These are phyloP conservation scores for Xylariaceae sp. DNA, from an alignment of 2,329 filamentous ascomycete species.

Conservation along the genomic window DNA sequence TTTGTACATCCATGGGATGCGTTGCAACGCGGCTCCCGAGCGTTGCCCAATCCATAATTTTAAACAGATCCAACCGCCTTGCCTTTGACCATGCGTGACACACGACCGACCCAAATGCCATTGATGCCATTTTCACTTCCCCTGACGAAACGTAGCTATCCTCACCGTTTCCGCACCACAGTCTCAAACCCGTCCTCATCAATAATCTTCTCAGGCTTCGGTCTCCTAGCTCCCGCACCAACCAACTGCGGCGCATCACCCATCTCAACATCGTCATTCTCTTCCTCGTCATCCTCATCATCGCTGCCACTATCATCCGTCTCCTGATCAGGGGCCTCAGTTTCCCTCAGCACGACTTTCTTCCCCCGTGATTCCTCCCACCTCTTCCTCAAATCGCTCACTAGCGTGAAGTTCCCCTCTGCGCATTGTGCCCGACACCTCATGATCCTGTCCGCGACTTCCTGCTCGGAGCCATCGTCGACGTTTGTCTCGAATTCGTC, in stretches of 20 bases:
- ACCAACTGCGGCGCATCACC: conserved; percentile 63
- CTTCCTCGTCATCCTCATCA: conserved; percentile 54
- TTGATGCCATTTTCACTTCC: conserved; percentile 3
- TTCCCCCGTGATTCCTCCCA: conserved; percentile 61
- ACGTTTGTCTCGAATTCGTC: conserved; percentile 94
- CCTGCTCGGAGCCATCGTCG: conserved; percentile 79
- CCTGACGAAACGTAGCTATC: conserved; percentile 1
- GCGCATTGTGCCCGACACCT: conserved; percentile 60
- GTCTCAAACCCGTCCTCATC: conserved; percentile 81
- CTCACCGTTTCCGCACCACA: conserved; percentile 65
- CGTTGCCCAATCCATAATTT: neutral
- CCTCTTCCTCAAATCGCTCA: conserved; percentile 59
- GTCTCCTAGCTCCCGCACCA: conserved; percentile 42
- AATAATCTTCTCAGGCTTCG: conserved; percentile 66
- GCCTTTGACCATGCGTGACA: too few relatives aligned
- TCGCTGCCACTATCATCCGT: conserved; percentile 56
- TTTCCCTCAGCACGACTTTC: conserved; percentile 42
- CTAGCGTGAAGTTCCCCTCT: conserved; percentile 61
- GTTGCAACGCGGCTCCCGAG: too few relatives aligned
- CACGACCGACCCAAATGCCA: neutral
- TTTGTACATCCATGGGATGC: conserved; percentile 19
- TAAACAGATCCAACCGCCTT: neutral
- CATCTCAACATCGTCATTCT: conserved; percentile 62
- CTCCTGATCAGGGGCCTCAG: conserved; percentile 29
- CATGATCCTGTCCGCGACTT: conserved; percentile 71